A percentile compares a stretch with the other conserved stretches of the same genome.
Conservation (phyloP, 2,329 filamentous ascomycete species). For the Colletotrichum neosansevieriae region DNA sequence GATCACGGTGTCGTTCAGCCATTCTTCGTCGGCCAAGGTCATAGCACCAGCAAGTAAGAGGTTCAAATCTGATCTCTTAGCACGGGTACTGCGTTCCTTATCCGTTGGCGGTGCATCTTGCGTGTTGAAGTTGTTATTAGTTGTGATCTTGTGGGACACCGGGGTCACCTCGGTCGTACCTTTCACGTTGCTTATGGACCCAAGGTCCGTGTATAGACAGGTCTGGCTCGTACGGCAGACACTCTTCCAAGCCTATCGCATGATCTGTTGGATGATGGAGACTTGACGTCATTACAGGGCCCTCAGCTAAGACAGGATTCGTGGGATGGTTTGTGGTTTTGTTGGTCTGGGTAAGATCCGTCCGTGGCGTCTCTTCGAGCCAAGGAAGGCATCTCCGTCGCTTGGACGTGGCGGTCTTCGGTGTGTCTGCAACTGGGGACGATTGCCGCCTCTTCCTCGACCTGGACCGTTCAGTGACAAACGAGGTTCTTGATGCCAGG, state of each 20-base stretch:
- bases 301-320: too few relatives aligned
- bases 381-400: too few relatives aligned
- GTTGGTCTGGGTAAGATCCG: too few relatives aligned
- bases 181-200: not conserved
- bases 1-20: not conserved
- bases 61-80: not conserved
- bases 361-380: too few relatives aligned
- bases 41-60: not conserved
- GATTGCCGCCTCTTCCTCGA: too few relatives aligned
- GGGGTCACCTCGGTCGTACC: not conserved
- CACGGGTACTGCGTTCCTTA: not conserved
- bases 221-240: not conserved
- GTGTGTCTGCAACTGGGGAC: too few relatives aligned
- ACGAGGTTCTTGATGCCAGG: too few relatives aligned
- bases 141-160: not conserved
- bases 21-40: not conserved
- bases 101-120: not conserved
- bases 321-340: too few relatives aligned
- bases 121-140: not conserved
- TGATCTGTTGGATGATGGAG: too few relatives aligned
- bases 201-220: not conserved
- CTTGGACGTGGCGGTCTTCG: too few relatives aligned
- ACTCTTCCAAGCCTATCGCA: not conserved
- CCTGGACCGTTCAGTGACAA: too few relatives aligned
- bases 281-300: too few relatives aligned